Percentiles rank a stretch among this genome's conserved stretches.
These are phyloP conservation scores for Penstemon newberryi DNA, from an alignment of 257 asterid genomes.

Conservation along the genomic window DNA sequence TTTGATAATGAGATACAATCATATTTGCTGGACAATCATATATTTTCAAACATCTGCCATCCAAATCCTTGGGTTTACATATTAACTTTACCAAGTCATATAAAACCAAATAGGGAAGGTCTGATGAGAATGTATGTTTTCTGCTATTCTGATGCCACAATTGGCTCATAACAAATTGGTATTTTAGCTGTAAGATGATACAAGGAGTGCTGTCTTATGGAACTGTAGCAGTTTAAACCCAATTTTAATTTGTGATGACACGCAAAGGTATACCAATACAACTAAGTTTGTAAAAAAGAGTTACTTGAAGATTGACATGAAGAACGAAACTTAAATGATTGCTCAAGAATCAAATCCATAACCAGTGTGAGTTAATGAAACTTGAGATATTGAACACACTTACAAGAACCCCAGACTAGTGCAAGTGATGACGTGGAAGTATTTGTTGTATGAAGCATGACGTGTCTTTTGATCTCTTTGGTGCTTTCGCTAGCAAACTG, in stretches of 20 bases:
- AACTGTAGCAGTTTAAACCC: slow-evolving; percentile 9
- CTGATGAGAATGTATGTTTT: background rate
- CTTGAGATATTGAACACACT: background rate
- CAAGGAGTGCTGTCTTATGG: background rate
- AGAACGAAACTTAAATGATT: slow-evolving; percentile 8
- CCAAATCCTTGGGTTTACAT: background rate
- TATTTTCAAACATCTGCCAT: background rate
- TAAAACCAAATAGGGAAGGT: slow-evolving; percentile 6
- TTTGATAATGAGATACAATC: slow-evolving; percentile 25
- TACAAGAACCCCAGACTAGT: background rate
- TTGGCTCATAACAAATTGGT: background rate
- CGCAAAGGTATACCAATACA: background rate
- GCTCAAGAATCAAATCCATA: background rate
- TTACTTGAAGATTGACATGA: slow-evolving; percentile 5
- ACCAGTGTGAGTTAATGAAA: slow-evolving; percentile 10
- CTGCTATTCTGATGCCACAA: slow-evolving; percentile 16
- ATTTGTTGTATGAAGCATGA: slow-evolving; percentile 3
- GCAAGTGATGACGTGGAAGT: background rate
- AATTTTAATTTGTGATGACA: slow-evolving; percentile 12
- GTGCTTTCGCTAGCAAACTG: slow-evolving; percentile 25
- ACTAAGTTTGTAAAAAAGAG: background rate
- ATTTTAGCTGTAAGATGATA: slow-evolving; percentile 18
- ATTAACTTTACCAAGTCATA: too few species aligned
- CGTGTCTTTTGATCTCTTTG: slow-evolving; percentile 21
- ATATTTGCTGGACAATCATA: slow-evolving; percentile 23